Evolutionary conservation across 306 rosid genomes (phyloP), one percentile per base, ranked within the genome.

Genomic region (Cucumis melo): DNA sequence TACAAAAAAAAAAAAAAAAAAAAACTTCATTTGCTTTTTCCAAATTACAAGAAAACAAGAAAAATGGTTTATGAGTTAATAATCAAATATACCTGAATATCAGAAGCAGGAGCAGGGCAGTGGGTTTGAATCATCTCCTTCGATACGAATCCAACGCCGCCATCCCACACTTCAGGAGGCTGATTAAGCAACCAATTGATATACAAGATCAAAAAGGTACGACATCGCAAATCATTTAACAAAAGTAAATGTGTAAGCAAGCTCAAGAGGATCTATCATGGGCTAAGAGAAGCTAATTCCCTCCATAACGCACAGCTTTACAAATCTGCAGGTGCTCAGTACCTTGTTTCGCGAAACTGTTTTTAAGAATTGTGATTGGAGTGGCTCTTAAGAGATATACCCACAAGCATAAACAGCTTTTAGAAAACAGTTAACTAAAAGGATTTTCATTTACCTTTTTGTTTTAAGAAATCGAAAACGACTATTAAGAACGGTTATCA

Each of bases 161-260:
- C 98, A 50, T 84, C 66, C 99, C 99, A 95, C 13, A 29, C 87
- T 78, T 92, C 97, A 10, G 98, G 98, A 82, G 99, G 98, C 99
- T 95, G 81, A 54, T 53, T 20, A 80, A 82, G 81, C 57, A 78
- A n/a, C n/a, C n/a, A n/a, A 68, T 17, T 17, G 23, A 14, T 3
- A 42, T 19, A n/a, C 29, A 20, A 27, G 38, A 20, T 29, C 21
- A 61, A 19, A 32, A 63, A 20, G 51, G 34, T 11, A 21, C 48
- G 46, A 24, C 50, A 15, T 11, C 27, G 36, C 41, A 27, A 77
- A 58, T 32, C 60, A 62, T 56, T 39, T 32, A 39, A 50, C 23
- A 42, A 39, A 64, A 66, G 34, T 27, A 70, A 16, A 70, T 21
- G 2, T 5, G 36, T 7, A 67, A 11, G 54, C 74, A 67, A 21